phyloP scores from a whole-genome alignment of 768 basidiomycete species.

The Naganishia antarctica region DNA sequence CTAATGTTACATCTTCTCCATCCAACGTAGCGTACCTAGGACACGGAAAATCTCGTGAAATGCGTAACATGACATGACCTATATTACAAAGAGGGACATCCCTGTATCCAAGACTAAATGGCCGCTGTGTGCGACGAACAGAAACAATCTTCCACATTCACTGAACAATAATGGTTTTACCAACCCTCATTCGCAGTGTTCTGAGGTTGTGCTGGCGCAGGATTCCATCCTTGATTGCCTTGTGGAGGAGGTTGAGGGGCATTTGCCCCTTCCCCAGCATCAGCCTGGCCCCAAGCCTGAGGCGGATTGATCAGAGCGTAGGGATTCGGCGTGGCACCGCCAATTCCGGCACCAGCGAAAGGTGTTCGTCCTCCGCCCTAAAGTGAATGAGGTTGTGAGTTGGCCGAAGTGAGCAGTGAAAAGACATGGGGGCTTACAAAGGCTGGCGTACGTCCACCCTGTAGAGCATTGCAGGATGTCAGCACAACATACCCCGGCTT shows the following conservation, averaged over 20 bases:
- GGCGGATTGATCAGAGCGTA: conserved; percentile 6
- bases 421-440: too few species aligned
- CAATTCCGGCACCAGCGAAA: conserved; percentile 4
- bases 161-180: too few species aligned
- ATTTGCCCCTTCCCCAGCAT: not conserved
- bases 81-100: too few species aligned
- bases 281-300: not conserved
- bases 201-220: not conserved
- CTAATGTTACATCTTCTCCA: too few species aligned
- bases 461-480: not conserved
- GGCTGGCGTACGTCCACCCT: conserved; percentile 23
- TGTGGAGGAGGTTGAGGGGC: not conserved
- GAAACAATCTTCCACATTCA: too few species aligned
- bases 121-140: too few species aligned
- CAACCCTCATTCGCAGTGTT: not conserved
- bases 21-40: too few species aligned
- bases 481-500: not conserved
- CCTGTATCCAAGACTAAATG: too few species aligned
- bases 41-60: too few species aligned
- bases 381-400: not conserved
- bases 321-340: conserved; percentile 10
- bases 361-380: conserved; percentile 25
- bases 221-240: not conserved
- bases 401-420: too few species aligned
- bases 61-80: too few species aligned